Evolutionary conservation across 2,329 filamentous ascomycete species (phyloP).

Genomic region (Phaeoacremonium minimum): DNA sequence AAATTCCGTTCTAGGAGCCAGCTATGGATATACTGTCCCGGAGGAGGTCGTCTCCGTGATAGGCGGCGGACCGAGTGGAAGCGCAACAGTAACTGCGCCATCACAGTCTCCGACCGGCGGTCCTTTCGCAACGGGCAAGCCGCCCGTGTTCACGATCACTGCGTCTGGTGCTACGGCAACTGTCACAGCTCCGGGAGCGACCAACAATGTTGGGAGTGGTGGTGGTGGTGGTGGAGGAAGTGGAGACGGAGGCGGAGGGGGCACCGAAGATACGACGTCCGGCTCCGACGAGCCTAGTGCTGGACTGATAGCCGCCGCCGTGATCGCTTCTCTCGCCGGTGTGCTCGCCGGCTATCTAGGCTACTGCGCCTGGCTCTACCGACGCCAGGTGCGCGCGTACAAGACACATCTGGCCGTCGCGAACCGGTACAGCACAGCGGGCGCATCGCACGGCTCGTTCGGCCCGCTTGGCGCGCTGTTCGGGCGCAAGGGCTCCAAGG

Average conservation of each 20-base stretch:
- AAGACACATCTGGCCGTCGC: constrained; percentile 64
- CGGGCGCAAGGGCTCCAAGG: constrained; percentile 14
- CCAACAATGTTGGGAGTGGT: constrained; percentile 31
- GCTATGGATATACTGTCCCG: constrained; percentile 65
- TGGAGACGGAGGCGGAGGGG: not conserved
- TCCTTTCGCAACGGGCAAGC: constrained; percentile 65
- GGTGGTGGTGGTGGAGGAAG: not conserved
- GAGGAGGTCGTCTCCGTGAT: constrained; percentile 49
- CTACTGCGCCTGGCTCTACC: constrained; percentile 71
- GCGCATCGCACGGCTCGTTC: constrained; percentile 31
- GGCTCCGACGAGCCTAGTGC: constrained; percentile 30
- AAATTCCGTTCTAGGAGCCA: constrained; percentile 48
- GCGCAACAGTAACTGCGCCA: constrained; percentile 62
- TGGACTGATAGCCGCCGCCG: constrained; percentile 40
- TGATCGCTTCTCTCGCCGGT: constrained; percentile 63
- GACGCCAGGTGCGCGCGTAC: constrained; percentile 66
- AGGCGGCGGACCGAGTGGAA: constrained; percentile 20
- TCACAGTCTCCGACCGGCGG: constrained; percentile 58
- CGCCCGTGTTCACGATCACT: constrained; percentile 66
- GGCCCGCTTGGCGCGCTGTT: constrained; percentile 19
- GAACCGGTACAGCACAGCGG: constrained; percentile 48
- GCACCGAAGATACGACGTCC: constrained; percentile 1
- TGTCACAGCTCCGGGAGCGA: constrained; percentile 30
- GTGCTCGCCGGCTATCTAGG: constrained; percentile 60
- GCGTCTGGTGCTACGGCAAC: constrained; percentile 42